These are phyloP conservation scores for Cladosporium velox DNA, from an alignment of 2,329 filamentous ascomycete genomes.

Conservation along the genomic window DNA sequence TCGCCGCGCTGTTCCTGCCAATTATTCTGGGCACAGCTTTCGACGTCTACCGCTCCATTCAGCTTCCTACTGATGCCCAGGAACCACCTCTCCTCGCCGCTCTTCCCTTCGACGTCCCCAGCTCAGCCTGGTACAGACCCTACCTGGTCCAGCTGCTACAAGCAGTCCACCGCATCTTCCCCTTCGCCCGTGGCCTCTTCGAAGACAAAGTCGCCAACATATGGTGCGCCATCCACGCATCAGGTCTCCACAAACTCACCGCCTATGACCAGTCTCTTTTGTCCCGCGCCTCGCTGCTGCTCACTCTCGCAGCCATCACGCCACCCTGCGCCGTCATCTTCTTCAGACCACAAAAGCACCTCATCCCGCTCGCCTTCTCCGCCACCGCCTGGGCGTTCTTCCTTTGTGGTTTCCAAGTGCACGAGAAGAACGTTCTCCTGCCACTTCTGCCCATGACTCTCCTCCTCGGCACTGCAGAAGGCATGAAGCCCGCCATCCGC, in stretches of 20 bases:
- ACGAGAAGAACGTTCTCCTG: constrained; percentile 94
- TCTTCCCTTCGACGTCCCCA: constrained; percentile 58
- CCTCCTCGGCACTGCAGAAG: constrained; percentile 75
- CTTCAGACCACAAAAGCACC: constrained; percentile 71
- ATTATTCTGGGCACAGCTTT: constrained; percentile 71
- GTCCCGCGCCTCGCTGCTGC: constrained; percentile 71
- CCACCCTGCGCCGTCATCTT: constrained; percentile 80
- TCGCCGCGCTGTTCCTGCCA: constrained; percentile 73
- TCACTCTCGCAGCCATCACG: constrained; percentile 74
- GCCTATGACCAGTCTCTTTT: constrained; percentile 70
- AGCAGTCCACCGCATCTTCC: constrained; percentile 88
- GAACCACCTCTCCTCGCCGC: constrained; percentile 64
- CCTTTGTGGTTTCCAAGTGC: constrained; percentile 95
- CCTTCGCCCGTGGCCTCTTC: constrained; percentile 91
- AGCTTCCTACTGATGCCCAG: constrained; percentile 52
- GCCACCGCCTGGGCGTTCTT: constrained; percentile 95
- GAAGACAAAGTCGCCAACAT: constrained; percentile 99
- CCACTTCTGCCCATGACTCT: constrained; percentile 93
- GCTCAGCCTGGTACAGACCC: constrained; percentile 70
- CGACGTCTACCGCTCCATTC: constrained; percentile 65
- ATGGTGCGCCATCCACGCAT: constrained; percentile 89
- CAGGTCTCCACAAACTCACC: constrained; percentile 74
- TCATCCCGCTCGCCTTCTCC: constrained; percentile 78
- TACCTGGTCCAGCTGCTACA: constrained; percentile 77
- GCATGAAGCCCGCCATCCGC: constrained; percentile 72